Evolutionary conservation across 257 asterid species (phyloP).

Genomic region (Agastache rugosa): DNA sequence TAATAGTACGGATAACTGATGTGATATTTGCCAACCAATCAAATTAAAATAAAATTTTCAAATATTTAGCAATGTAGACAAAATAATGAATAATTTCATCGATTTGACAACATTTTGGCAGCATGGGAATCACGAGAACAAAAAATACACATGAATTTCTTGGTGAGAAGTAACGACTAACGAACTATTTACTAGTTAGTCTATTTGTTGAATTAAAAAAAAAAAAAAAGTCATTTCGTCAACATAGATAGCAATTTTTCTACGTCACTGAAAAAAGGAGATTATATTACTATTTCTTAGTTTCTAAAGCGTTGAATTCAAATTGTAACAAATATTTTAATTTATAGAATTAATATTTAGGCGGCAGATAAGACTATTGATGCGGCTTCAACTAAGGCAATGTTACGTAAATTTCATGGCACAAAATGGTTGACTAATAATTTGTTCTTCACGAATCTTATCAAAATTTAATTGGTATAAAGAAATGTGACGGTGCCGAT

Average conservation of each 20-base stretch:
- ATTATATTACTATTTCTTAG: neutral
- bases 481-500: too few relatives aligned
- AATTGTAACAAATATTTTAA: neutral
- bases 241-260: conserved; percentile 4
- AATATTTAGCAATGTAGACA: too few relatives aligned
- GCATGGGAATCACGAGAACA: neutral
- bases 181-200: neutral
- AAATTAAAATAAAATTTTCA: too few relatives aligned
- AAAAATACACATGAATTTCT: too few relatives aligned
- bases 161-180: too few relatives aligned
- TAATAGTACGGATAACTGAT: too few relatives aligned
- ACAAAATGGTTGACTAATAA: neutral
- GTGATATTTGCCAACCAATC: too few relatives aligned
- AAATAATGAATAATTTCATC: neutral
- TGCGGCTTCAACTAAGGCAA: neutral
- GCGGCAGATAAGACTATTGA: neutral
- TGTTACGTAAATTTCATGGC: neutral
- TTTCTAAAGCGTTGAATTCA: neutral
- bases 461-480: too few relatives aligned
- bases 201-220: neutral
- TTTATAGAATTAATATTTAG: neutral
- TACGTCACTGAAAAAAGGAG: neutral
- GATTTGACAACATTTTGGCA: neutral
- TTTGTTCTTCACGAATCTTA: too few relatives aligned
- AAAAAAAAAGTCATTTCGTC: neutral